Evolutionary conservation across 2,329 filamentous ascomycete species (phyloP).

Genomic region (Cladosporium sp.): DNA sequence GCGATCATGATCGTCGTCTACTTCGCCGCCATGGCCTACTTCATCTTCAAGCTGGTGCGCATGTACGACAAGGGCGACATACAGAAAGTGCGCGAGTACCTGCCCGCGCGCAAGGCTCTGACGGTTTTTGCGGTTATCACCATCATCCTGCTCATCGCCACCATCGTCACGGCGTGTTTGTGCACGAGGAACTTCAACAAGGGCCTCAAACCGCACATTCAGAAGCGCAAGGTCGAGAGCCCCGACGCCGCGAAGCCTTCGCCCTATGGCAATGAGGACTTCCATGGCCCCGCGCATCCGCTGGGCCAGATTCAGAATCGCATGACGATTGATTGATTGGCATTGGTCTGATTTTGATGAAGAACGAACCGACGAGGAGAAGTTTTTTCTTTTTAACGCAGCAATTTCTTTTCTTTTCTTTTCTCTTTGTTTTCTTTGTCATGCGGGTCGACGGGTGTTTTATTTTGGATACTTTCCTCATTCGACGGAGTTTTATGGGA

Average conservation of each 20-base stretch:
- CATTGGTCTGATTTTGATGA: too few species aligned
- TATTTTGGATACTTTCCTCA: too few species aligned
- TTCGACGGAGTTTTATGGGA: too few species aligned
- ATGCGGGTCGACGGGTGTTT: too few species aligned
- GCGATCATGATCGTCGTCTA: slow-evolving; percentile 74
- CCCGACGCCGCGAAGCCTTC: neutral
- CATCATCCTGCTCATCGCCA: slow-evolving; percentile 80
- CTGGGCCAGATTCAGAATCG: slow-evolving; percentile 28
- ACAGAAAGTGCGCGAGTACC: slow-evolving; percentile 53
- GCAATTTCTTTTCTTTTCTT: too few species aligned
- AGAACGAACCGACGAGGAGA: neutral
- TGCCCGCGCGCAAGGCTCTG: slow-evolving; percentile 75
- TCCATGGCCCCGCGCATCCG: slow-evolving; percentile 25
- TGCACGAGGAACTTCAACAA: slow-evolving; percentile 89
- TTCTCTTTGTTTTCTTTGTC: too few species aligned
- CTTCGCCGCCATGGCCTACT: slow-evolving; percentile 86
- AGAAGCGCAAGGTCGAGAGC: slow-evolving; percentile 46
- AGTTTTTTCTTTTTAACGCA: neutral
- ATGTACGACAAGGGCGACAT: slow-evolving; percentile 67
- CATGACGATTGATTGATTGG: slow-evolving; percentile 48
- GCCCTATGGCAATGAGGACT: slow-evolving; percentile 20
- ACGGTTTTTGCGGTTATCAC: slow-evolving; percentile 94
- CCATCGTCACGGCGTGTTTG: slow-evolving; percentile 79
- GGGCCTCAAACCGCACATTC: slow-evolving; percentile 83
- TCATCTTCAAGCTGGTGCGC: slow-evolving; percentile 95